phyloP scores from a whole-genome alignment of 2,329 filamentous ascomycete genomes.

The Coniochaeta ligniaria region DNA sequence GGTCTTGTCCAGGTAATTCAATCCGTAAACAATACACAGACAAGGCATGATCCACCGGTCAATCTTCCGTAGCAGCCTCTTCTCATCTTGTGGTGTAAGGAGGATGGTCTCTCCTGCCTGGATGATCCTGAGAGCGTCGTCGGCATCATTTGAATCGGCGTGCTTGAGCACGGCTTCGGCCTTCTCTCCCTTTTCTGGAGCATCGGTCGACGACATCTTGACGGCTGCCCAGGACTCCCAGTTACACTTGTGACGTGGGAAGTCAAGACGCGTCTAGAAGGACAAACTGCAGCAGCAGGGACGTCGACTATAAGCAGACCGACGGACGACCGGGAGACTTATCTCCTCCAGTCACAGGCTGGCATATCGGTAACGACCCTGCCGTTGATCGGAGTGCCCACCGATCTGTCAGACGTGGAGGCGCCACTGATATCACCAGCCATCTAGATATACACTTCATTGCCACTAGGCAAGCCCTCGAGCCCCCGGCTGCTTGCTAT shows the following conservation, averaged over 20 bases:
- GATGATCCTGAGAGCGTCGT: constrained; percentile 34
- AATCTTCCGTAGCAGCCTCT: constrained; percentile 34
- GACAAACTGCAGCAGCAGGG: not conserved
- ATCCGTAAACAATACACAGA: constrained; percentile 49
- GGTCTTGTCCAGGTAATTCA: constrained; percentile 47
- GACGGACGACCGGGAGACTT: not conserved
- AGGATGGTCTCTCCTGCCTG: constrained; percentile 24
- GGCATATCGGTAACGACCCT: not conserved
- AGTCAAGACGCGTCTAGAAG: not conserved
- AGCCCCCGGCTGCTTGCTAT: not conserved
- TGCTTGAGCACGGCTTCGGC: constrained; percentile 19
- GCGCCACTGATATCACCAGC: not conserved
- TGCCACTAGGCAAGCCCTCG: not conserved
- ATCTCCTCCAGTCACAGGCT: not conserved
- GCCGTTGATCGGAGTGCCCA: not conserved
- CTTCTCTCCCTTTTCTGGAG: not conserved
- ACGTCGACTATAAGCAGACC: not conserved
- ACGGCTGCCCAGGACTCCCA: not conserved
- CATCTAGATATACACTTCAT: not conserved
- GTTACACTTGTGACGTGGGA: not conserved
- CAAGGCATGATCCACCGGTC: constrained; percentile 40
- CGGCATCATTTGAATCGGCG: constrained; percentile 29
- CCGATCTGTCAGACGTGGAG: not conserved
- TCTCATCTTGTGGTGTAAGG: constrained; percentile 31
- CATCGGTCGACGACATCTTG: not conserved